Base-by-base conservation (phyloP, 164 flowering plant genomes). In the Sextonia rubra region DNA sequence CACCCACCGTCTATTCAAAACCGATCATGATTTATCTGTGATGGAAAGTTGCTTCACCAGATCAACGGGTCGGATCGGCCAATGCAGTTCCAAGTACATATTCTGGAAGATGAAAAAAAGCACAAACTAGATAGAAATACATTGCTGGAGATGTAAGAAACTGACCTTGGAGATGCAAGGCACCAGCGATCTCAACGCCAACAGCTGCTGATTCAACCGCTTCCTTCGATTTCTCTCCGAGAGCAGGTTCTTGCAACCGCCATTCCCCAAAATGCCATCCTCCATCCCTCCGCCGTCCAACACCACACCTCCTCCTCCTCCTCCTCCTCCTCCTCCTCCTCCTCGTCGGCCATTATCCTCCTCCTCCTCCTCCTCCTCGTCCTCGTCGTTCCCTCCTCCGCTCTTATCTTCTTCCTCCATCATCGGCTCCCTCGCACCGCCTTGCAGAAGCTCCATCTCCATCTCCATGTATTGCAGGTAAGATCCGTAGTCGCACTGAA, bases 191-290 rank as follows among this genome's bases (percentile, higher is more conserved):
- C 82, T 74, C 47, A 80, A 69, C 49, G 79, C 69, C 4, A 76
- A 71, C 47, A 80, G 68, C 32, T 77, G 79, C 37, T 77, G 75
- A 12, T 73, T 80, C n/a, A 80, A 66, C 60, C 79, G 66, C 66
- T 77, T 77, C 68, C 82, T 77, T 26, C 82, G 22, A 48, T 80
- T 80, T 44, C 82, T 69, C 73, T 80, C 82, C 11, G 82, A 76
- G 7, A 80, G 73, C 65, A 80, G 64, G 18, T 80, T 77, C 69
- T 74, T 78, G 60, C 77, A 20, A 29, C 68, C 47, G 26, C 58
- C 47, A 17, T 18, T 71, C 22, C 52, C 69, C 68, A 64, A 64
- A 64, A 64, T 55, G 62, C 63, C 62, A 14, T 72, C 69, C 32
- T 76, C 24, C 66, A n/a, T 3, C 60, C 52, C 12, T 73, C 60